Conservation (phyloP, 495 filamentous ascomycete species). For the Neurospora sp. region DNA sequence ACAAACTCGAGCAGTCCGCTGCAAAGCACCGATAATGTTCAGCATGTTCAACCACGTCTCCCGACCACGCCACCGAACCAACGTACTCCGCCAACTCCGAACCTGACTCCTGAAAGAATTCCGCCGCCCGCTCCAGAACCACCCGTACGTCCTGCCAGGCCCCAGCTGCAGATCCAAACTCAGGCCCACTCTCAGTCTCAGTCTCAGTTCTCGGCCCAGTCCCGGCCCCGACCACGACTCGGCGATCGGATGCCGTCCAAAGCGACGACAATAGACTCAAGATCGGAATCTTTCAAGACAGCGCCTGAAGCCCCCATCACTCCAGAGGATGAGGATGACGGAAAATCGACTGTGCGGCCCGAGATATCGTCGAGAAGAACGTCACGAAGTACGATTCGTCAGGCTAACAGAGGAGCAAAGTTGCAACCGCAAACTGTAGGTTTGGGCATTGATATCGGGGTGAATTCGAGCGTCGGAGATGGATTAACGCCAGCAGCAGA, state of each 20-base stretch:
- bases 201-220: background rate
- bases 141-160: slow-evolving; percentile 22
- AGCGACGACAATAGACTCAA: slow-evolving; percentile 39
- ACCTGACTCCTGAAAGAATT: slow-evolving; percentile 59
- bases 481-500: slow-evolving; percentile 26
- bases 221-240: background rate
- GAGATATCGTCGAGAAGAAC: slow-evolving; percentile 32
- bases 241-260: slow-evolving; percentile 35
- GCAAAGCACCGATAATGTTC: slow-evolving; percentile 20
- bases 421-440: slow-evolving; percentile 28
- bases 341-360: slow-evolving; percentile 36
- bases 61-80: slow-evolving; percentile 51
- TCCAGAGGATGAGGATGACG: slow-evolving; percentile 49
- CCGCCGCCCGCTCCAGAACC: slow-evolving; percentile 43
- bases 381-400: slow-evolving; percentile 32
- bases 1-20: slow-evolving; percentile 23
- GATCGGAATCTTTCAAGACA: slow-evolving; percentile 64
- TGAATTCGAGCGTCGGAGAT: slow-evolving; percentile 30
- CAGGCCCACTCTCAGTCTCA: background rate
- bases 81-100: slow-evolving; percentile 60
- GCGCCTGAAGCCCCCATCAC: slow-evolving; percentile 52
- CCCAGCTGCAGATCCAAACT: slow-evolving; percentile 23
- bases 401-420: slow-evolving; percentile 22
- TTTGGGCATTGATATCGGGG: slow-evolving; percentile 32
- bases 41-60: slow-evolving; percentile 11